Conservation (phyloP, 306 rosid genomes). For the Acacia crassicarpa region DNA sequence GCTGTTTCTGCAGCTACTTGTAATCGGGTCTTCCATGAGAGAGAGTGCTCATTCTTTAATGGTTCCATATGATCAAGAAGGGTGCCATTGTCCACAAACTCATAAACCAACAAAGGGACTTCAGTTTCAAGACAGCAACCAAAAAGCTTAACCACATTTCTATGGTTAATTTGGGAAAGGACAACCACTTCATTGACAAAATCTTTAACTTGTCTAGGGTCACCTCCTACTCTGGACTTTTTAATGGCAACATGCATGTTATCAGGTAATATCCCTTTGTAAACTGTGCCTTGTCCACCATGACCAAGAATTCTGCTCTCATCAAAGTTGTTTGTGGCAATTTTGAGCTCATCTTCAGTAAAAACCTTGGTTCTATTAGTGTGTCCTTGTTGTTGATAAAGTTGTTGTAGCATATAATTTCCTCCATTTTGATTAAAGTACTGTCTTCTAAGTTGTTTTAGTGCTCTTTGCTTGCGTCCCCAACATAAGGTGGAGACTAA, state of each 20-base stretch:
- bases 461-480: neutral
- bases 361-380: neutral
- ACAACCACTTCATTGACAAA: conserved; percentile 18
- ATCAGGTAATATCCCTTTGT: neutral
- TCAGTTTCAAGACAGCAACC: conserved; percentile 31
- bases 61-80: conserved; percentile 16
- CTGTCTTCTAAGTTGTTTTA: neutral
- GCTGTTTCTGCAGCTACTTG: conserved; percentile 32
- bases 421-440: conserved; percentile 12
- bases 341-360: neutral
- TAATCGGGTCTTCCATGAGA: conserved; percentile 29
- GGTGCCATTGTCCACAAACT: conserved; percentile 30
- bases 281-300: conserved; percentile 24
- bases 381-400: neutral
- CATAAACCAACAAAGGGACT: conserved; percentile 37
- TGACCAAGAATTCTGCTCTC: neutral
- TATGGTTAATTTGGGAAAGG: conserved; percentile 20
- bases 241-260: neutral
- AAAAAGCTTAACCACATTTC: conserved; percentile 12
- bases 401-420: neutral
- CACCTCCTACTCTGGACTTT: neutral
- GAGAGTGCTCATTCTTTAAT: neutral
- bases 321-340: conserved; percentile 23
- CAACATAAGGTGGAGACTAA: neutral
- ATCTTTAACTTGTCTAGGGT: neutral